Base-by-base conservation (phyloP, 805 yeast genomes). In the Cyberlindnera maritima region DNA sequence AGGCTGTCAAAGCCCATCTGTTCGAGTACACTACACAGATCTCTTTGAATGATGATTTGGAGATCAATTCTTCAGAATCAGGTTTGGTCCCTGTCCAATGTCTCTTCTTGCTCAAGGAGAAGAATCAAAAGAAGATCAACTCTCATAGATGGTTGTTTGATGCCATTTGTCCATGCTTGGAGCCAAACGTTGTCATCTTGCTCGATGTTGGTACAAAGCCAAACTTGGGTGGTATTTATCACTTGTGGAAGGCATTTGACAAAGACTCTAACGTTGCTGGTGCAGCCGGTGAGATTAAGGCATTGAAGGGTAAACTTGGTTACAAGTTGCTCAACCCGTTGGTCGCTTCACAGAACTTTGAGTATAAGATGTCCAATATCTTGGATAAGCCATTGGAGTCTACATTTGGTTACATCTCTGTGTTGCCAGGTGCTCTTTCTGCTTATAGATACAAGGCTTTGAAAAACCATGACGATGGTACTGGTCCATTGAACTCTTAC, bases 121-220 rank as follows among this genome's bases (percentile, higher is more conserved):
- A 80, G 61, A 95, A 94, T 59, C 85, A 86, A 48, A 92, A 92
- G 67, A 94, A 94, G 63, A 90, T 94, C 66, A 94, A 94, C 67
- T 92, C 98, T 2, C 99, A 94, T 65, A 81, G 98, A 66, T 94
- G 99, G 99, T 71, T 95, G 46, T 90, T 94, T 67, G 91, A 94
- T 61, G 97, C 96, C 1, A 80, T 94, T 52, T 90, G 97, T 65
- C 97, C 97, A 2, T 77, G 84, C 17, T 70, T 95, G 54, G 88
- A 91, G 58, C 99, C 99, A 13, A 91, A 89, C 57, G 96, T 92
- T 14, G 83, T 92, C 46, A 80, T 89, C 8, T 68, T 94, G 50
- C 75, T 94, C 41, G 99, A 94, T 72, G 99, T 94, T n/a, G 99
- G 99, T 52, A 94, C 99, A 0, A 81, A 85, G 59, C 96, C 98